A percentile compares a stretch with the other conserved stretches of the same genome.
These are phyloP conservation scores for Diplodia sapinea DNA, from an alignment of 2,329 filamentous ascomycete genomes.

Conservation along the genomic window DNA sequence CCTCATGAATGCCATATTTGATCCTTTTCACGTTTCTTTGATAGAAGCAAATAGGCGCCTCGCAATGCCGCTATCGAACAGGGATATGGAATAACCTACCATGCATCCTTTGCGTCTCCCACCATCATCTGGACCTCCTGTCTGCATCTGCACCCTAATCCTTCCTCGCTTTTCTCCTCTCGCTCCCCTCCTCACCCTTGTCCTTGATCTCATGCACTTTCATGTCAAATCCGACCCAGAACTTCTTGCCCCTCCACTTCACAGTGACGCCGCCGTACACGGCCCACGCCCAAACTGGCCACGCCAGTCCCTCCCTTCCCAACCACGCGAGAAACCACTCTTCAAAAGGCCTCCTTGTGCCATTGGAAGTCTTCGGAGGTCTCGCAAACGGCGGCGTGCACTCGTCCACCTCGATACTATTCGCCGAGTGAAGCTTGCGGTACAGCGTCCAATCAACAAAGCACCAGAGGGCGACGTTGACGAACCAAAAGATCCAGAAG, in stretches of 20 bases:
- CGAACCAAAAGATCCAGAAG: conserved; percentile 69
- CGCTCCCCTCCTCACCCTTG: conserved; percentile 2
- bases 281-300: conserved; percentile 90
- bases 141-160: background rate
- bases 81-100: background rate
- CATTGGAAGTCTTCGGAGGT: conserved; percentile 50
- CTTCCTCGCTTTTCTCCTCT: conserved; percentile 4
- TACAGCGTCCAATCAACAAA: conserved; percentile 75
- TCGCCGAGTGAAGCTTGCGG: conserved; percentile 72
- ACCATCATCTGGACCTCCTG: background rate
- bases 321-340: conserved; percentile 86
- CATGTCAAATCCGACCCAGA: conserved; percentile 83
- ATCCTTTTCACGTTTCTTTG: background rate
- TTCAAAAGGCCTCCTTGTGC: conserved; percentile 61
- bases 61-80: background rate
- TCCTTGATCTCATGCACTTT: conserved; percentile 68
- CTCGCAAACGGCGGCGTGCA: conserved; percentile 76
- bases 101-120: background rate
- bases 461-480: conserved; percentile 73
- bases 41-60: background rate
- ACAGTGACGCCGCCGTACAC: conserved; percentile 88
- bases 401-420: conserved; percentile 71
- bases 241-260: conserved; percentile 82
- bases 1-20: background rate
- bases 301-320: conserved; percentile 78